Evolutionary conservation across 495 filamentous ascomycete genomes (phyloP).

Genomic region (Astrothelium macrocarpum): DNA sequence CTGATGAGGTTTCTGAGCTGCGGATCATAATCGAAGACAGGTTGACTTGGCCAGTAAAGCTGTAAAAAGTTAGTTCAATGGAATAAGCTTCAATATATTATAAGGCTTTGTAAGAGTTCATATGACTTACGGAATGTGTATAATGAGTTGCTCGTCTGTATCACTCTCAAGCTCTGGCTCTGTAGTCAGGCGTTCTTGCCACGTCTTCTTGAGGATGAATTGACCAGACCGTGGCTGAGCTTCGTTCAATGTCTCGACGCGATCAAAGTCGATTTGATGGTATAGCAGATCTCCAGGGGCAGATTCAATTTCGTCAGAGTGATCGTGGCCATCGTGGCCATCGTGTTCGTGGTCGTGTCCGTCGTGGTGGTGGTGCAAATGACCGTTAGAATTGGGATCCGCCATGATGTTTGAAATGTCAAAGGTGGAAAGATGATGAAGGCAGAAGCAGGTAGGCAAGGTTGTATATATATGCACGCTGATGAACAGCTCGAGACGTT

Average conservation of each 20-base stretch:
- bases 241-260: constrained; percentile 81
- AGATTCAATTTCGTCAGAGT: constrained; percentile 83
- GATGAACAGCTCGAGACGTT: background rate
- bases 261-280: constrained; percentile 80
- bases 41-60: constrained; percentile 88
- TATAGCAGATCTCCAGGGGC: constrained; percentile 82
- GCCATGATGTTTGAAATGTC: constrained; percentile 19
- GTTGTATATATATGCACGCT: background rate
- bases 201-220: constrained; percentile 79
- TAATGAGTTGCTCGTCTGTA: constrained; percentile 85
- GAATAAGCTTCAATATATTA: background rate
- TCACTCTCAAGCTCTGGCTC: constrained; percentile 72
- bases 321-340: constrained; percentile 50
- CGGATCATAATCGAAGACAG: constrained; percentile 81
- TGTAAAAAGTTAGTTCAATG: constrained; percentile 28
- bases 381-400: constrained; percentile 22
- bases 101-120: constrained; percentile 7
- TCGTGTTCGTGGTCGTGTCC: constrained; percentile 34
- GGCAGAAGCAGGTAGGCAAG: no score
- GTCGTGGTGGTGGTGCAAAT: constrained; percentile 32
- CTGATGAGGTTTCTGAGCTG: constrained; percentile 55
- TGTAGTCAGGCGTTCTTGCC: constrained; percentile 63
- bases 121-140: constrained; percentile 72
- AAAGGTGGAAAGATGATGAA: background rate
- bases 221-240: constrained; percentile 53